Evolutionary conservation across 352 stramenopile species (phyloP).

Genomic region (Globisporangium radiosum): DNA sequence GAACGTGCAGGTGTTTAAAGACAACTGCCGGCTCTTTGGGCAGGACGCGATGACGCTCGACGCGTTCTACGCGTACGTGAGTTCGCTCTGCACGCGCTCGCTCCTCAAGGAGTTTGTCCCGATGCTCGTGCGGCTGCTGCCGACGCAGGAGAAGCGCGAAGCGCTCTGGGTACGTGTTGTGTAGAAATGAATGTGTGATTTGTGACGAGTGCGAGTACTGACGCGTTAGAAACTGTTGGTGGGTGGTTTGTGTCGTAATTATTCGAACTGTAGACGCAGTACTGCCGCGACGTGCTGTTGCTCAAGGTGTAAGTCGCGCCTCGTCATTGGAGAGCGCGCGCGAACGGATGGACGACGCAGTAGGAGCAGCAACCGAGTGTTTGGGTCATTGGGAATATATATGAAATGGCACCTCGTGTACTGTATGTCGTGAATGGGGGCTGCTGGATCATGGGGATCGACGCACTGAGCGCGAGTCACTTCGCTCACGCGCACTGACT

Average conservation of each 20-base stretch:
- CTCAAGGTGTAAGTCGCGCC: conserved; percentile 10
- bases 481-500: conserved; percentile 21
- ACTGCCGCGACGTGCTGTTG: conserved; percentile 16
- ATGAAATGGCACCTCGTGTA: no score
- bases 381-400: no score
- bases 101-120: conserved; percentile 77
- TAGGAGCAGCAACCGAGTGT: no score
- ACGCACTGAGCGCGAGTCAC: no score
- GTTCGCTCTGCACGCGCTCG: conserved; percentile 67
- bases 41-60: conserved; percentile 84
- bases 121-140: conserved; percentile 72
- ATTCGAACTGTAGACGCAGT: conserved; percentile 13
- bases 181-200: background rate
- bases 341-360: no score
- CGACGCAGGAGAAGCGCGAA: conserved; percentile 81
- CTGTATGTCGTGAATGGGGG: no score
- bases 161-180: conserved; percentile 61
- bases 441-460: no score
- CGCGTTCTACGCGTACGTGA: conserved; percentile 75
- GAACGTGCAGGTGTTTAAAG: conserved; percentile 80
- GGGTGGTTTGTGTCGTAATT: conserved; percentile 9
- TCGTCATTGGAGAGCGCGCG: no score
- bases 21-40: conserved; percentile 84
- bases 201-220: background rate
- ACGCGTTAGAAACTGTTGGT: background rate